These are phyloP conservation scores for Hymenoscyphus fraxineus DNA, from an alignment of 2,329 filamentous ascomycete species.

Conservation along the genomic window DNA sequence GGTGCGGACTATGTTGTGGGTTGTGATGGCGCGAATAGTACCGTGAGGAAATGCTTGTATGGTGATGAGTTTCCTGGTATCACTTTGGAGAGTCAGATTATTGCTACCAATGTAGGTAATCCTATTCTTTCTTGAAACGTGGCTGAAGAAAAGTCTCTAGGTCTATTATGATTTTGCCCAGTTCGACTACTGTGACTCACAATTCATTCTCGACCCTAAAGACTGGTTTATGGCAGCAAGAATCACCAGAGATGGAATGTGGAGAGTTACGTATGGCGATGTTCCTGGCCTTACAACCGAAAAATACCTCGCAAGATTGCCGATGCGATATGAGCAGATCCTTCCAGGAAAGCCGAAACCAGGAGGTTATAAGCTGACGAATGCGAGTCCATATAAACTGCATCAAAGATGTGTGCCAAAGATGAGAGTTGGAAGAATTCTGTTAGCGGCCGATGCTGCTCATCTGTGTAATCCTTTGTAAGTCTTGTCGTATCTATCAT, in stretches of 20 bases:
- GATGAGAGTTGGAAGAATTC: slow-evolving; percentile 43
- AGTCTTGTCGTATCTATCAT: not conserved
- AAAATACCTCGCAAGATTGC: slow-evolving; percentile 50
- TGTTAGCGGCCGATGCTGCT: slow-evolving; percentile 48
- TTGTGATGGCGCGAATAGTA: slow-evolving; percentile 52
- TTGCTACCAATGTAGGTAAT: slow-evolving; percentile 54
- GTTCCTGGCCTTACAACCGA: slow-evolving; percentile 48
- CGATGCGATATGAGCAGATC: slow-evolving; percentile 53
- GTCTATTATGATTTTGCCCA: slow-evolving; percentile 59
- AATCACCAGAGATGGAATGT: slow-evolving; percentile 56
- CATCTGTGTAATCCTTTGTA: slow-evolving; percentile 46
- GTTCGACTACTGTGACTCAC: slow-evolving; percentile 51
- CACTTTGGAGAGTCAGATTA: slow-evolving; percentile 56
- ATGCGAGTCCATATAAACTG: slow-evolving; percentile 47
- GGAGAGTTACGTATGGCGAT: slow-evolving; percentile 62
- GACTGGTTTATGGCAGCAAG: slow-evolving; percentile 61
- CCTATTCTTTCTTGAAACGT: not conserved
- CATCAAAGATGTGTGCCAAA: slow-evolving; percentile 46
- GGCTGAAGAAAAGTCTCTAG: slow-evolving; percentile 37
- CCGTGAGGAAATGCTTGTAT: slow-evolving; percentile 47
- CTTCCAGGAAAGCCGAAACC: slow-evolving; percentile 58
- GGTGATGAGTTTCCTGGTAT: slow-evolving; percentile 55
- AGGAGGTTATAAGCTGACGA: slow-evolving; percentile 52
- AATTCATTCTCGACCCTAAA: slow-evolving; percentile 59
- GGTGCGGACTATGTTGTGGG: slow-evolving; percentile 54